These are phyloP conservation scores for Rhodotorula sp. DNA, from an alignment of 1,284 basidiomycete genomes.

Conservation along the genomic window DNA sequence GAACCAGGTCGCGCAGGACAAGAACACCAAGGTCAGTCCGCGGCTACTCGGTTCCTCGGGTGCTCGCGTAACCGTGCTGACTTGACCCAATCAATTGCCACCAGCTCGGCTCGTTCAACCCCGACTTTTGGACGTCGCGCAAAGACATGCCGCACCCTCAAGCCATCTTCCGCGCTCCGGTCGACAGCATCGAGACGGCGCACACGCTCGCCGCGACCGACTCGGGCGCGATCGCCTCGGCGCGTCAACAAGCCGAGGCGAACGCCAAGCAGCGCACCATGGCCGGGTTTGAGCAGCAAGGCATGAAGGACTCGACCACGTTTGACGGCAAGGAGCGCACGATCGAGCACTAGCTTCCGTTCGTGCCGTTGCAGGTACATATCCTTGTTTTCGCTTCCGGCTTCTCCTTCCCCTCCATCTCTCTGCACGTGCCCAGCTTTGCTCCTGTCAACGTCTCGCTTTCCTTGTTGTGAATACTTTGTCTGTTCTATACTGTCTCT, in stretches of 20 bases:
- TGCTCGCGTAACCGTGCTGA: too few species aligned
- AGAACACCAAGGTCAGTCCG: conserved; percentile 43
- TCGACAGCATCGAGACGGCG: conserved; percentile 2
- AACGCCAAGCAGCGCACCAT: conserved; percentile 12
- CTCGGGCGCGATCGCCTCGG: neutral
- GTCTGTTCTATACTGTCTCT: neutral
- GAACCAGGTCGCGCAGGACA: conserved; percentile 44
- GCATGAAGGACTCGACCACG: conserved; percentile 16
- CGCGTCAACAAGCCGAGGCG: conserved; percentile 8
- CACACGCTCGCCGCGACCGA: neutral
- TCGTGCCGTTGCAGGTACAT: neutral
- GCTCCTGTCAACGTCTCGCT: neutral
- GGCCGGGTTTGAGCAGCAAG: conserved; percentile 8
- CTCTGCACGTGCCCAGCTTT: neutral
- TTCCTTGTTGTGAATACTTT: conserved; percentile 10
- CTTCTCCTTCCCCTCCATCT: neutral
- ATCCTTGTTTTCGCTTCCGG: too few species aligned
- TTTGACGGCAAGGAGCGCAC: conserved; percentile 2
- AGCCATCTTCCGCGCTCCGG: conserved; percentile 34
- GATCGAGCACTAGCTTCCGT: conserved; percentile 9
- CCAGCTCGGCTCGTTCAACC: conserved; percentile 42
- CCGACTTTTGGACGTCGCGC: conserved; percentile 44
- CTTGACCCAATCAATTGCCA: neutral
- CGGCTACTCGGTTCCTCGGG: too few species aligned
- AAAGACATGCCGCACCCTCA: conserved; percentile 41